phyloP scores from a whole-genome alignment of 1,284 basidiomycete species.

The Laetiporus sulphureus region DNA sequence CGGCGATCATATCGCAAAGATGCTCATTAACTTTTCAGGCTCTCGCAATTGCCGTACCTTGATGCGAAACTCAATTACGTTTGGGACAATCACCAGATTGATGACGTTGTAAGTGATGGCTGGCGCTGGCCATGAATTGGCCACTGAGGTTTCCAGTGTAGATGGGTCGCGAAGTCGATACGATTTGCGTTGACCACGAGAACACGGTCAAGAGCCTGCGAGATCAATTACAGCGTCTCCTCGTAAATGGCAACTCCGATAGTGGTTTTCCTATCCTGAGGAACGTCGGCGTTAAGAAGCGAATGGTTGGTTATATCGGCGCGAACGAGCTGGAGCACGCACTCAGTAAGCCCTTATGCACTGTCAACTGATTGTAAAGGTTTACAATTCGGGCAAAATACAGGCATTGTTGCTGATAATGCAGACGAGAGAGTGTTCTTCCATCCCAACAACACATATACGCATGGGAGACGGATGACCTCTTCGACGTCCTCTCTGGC shows the following conservation, averaged over 20 bases:
- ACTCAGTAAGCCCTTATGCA: conserved; percentile 50
- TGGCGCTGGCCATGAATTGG: neutral
- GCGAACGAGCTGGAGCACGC: conserved; percentile 92
- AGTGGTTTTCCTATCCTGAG: conserved; percentile 84
- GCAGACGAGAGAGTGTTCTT: conserved; percentile 64
- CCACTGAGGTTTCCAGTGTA: conserved; percentile 19
- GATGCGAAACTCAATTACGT: conserved; percentile 85
- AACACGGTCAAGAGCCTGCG: conserved; percentile 72
- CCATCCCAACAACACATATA: conserved; percentile 39
- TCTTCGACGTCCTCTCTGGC: conserved; percentile 56
- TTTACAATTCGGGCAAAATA: too few relatives aligned
- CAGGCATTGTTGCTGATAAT: conserved; percentile 73
- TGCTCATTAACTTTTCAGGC: conserved; percentile 27
- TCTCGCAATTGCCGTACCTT: conserved; percentile 83
- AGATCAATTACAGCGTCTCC: conserved; percentile 57
- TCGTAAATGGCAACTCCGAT: conserved; percentile 65
- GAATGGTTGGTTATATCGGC: conserved; percentile 91
- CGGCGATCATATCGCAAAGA: too few relatives aligned
- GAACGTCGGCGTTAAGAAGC: conserved; percentile 38
- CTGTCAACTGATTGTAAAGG: neutral
- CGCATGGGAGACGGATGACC: conserved; percentile 34
- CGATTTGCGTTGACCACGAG: conserved; percentile 56
- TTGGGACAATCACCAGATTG: conserved; percentile 74
- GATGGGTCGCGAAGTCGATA: conserved; percentile 59
- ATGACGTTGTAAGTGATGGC: conserved; percentile 61